Evolutionary conservation across 2,329 filamentous ascomycete species (phyloP), one percentile per base, ranked within the genome.

Genomic region (Zalaria sp.): DNA sequence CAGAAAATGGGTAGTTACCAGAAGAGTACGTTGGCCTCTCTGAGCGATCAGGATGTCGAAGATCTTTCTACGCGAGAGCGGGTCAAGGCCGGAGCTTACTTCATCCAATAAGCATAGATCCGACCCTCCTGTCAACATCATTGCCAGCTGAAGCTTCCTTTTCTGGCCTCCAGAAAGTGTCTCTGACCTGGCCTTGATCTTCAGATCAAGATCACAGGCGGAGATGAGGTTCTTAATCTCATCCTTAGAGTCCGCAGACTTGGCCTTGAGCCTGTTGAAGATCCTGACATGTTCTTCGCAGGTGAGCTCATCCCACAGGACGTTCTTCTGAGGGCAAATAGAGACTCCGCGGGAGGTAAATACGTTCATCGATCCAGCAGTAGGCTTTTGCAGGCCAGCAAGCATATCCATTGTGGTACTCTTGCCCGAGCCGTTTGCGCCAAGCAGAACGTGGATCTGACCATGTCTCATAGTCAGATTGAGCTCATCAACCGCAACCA

Each of bases 61-160:
- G 25, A 95, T 84, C 63, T 93, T 94, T 27, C 87, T 69, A 42
- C 89, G 72, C 18, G 83, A 88, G 1, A 95, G 66, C 0, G 89
- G 87, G 55, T 95, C 88, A 18, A 95, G 71, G 9, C 88, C 89
- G 45, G 81, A 87, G 34, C 82, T 88, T 9, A 94, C 86, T 60
- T 95, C 89, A 51, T 95, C 88, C 4, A 95, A 78, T 53, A 86
- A 91, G 62, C 88, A 94, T 0, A 95, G 80, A 25, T 77, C 77
- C 47, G 83, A 89, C 7, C 86, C 87, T 46, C 89, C 88, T 3
- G 85, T 93, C 51, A 95, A 78, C 86, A 94, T 94, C 77, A 94
- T 89, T 4, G 86, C 87, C 2, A 95, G 69, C 59, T 95, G 88
- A 5, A 94, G 69, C 59, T 95, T 95, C 40, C 88, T 72, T 64